Percentiles rank a stretch among this genome's conserved stretches.
phyloP scores from a whole-genome alignment of 2,329 filamentous ascomycete species.

The Meredithiella fracta region DNA sequence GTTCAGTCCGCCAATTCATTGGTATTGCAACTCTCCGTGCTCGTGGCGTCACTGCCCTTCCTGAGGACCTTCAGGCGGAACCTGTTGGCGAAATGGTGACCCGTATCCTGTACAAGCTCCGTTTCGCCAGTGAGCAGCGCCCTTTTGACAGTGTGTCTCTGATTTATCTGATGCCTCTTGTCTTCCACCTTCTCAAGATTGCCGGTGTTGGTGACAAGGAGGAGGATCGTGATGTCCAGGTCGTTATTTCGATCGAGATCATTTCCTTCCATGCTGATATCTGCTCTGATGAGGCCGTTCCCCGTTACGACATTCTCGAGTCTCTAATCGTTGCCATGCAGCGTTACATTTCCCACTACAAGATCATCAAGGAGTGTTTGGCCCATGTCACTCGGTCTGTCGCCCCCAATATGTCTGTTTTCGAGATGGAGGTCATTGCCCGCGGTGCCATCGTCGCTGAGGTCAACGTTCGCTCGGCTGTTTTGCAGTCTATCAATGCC shows the following conservation, averaged over 20 bases:
- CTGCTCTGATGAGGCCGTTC: slow-evolving; percentile 58
- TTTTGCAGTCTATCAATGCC: slow-evolving; percentile 75
- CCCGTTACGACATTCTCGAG: slow-evolving; percentile 56
- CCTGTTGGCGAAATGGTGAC: slow-evolving; percentile 73
- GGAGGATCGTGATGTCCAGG: slow-evolving; percentile 77
- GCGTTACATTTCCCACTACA: slow-evolving; percentile 81
- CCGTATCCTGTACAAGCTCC: slow-evolving; percentile 73
- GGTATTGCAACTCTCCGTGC: slow-evolving; percentile 75
- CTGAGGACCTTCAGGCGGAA: slow-evolving; percentile 58
- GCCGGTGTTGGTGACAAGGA: slow-evolving; percentile 57
- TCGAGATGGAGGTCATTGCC: slow-evolving; percentile 62
- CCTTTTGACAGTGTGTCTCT: slow-evolving; percentile 79
- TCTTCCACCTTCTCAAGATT: slow-evolving; percentile 61
- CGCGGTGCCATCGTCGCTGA: slow-evolving; percentile 66
- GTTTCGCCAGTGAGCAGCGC: slow-evolving; percentile 83
- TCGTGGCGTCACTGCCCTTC: slow-evolving; percentile 55
- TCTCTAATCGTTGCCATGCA: slow-evolving; percentile 71
- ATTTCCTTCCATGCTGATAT: slow-evolving; percentile 74
- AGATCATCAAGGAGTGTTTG: slow-evolving; percentile 83
- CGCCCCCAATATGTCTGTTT: slow-evolving; percentile 57
- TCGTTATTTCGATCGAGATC: slow-evolving; percentile 77
- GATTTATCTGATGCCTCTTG: slow-evolving; percentile 69
- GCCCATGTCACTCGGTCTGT: slow-evolving; percentile 72
- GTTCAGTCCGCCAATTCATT: slow-evolving; percentile 62
- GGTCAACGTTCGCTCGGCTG: slow-evolving; percentile 61